Base-by-base conservation (phyloP, 2,329 filamentous ascomycete species). In the Thielaviopsis populi region DNA sequence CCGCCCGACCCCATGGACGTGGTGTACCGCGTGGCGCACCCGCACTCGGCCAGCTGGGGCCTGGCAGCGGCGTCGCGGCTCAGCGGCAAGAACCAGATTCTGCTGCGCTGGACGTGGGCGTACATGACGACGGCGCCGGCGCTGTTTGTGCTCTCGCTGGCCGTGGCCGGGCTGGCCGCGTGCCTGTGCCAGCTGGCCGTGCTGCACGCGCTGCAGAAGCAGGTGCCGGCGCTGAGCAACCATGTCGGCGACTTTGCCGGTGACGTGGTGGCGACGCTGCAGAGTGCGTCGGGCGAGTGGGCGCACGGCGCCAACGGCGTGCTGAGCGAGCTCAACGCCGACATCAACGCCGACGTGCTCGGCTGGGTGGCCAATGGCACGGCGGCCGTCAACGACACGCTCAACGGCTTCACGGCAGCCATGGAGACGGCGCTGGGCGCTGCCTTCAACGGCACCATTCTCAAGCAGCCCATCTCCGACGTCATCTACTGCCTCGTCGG, bases 311-410 rank as follows among this genome's bases (percentile, higher is more conserved):
- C 89, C 69, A 96, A 96, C 74, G 74, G 78, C 10, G 87, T 86
- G 61, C 85, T 96, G 70, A 77, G 72, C 33, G 79, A 83, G 11
- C 80, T 91, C 71, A 92, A 91, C 73, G 72, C 78, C 64, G 83
- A 89, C 40, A 84, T 99, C 74, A 99, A 97, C 75, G 72, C 85
- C 46, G 85, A 96, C 67, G 78, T 99, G 27, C 84, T 97, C 67
- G 86, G 87, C 66, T 95, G 92, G 81, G 91, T 97, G 56, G 86
- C 85, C 65, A 91, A 86, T 61, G 89, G 88, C 40, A 96, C 92
- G 0, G 77, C 78, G 7, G 88, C 91, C 1, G 80, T 96, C 71
- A 96, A 96, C 72, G 75, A 87, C 69, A 96, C 92, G 0, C 80
- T 99, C 54, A 94, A 89, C 69, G 79, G 78, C 1, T 95, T 97